These are phyloP conservation scores for Gillenia trifoliata DNA, from an alignment of 306 rosid species.

Conservation along the genomic window DNA sequence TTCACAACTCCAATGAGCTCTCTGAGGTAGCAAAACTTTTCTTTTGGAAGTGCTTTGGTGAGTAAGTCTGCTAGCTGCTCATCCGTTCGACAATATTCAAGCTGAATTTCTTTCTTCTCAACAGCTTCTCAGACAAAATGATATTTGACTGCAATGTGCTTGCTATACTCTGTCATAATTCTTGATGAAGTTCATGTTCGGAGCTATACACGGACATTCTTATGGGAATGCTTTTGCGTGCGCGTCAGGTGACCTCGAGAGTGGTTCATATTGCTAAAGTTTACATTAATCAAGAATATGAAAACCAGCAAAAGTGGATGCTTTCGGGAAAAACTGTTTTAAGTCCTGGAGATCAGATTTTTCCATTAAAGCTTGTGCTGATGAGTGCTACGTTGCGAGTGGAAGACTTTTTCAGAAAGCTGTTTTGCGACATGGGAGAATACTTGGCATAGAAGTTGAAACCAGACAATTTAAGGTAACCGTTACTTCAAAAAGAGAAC, in stretches of 20 bases:
- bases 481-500: slow-evolving; percentile 68
- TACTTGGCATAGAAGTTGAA: slow-evolving; percentile 66
- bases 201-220: slow-evolving; percentile 89
- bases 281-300: slow-evolving; percentile 4
- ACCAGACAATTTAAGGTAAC: slow-evolving; percentile 80
- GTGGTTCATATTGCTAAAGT: background rate
- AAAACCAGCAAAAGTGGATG: slow-evolving; percentile 36
- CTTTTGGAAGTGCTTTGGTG: too few species aligned
- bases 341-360: slow-evolving; percentile 46
- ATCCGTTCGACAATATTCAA: too few species aligned
- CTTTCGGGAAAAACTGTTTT: slow-evolving; percentile 51
- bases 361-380: slow-evolving; percentile 82
- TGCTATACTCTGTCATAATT: slow-evolving; percentile 68
- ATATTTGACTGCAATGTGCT: too few species aligned
- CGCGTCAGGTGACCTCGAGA: slow-evolving; percentile 48
- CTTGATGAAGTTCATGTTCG: slow-evolving; percentile 93
- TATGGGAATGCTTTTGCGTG: slow-evolving; percentile 86
- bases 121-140: too few species aligned
- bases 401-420: slow-evolving; percentile 62
- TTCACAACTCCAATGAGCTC: too few species aligned
- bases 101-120: too few species aligned
- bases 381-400: slow-evolving; percentile 91
- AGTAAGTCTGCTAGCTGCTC: too few species aligned
- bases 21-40: too few species aligned
- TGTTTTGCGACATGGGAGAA: slow-evolving; percentile 48